Evolutionary conservation across 345 rosid genomes (phyloP).

Genomic region (Carallia pectinifolia): DNA sequence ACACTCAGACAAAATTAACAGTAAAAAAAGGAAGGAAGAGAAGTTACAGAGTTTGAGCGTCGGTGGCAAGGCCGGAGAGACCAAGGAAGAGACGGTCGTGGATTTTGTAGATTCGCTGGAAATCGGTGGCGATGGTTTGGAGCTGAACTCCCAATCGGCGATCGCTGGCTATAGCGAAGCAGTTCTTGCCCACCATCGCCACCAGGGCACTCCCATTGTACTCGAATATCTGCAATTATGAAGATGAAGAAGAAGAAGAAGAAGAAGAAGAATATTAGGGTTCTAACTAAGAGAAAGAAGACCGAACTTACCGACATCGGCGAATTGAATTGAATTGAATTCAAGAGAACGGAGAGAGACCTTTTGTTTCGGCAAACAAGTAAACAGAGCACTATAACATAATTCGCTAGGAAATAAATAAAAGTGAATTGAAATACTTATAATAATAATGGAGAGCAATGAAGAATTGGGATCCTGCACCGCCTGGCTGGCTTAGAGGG

Average conservation of each 20-base stretch:
- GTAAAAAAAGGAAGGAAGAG: not conserved
- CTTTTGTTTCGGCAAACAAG: too few species aligned
- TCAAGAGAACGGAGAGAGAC: not conserved
- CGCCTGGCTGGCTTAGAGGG: too few species aligned
- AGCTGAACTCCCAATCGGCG: slow-evolving; percentile 92
- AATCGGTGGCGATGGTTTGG: slow-evolving; percentile 94
- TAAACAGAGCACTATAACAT: too few species aligned
- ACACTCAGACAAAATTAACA: not conserved
- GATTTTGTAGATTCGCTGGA: slow-evolving; percentile 74
- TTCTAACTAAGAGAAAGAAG: not conserved
- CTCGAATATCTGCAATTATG: slow-evolving; percentile 71
- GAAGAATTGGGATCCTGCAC: too few species aligned
- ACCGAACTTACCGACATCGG: slow-evolving; percentile 57
- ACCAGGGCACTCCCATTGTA: slow-evolving; percentile 98
- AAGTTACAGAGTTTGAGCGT: slow-evolving; percentile 79
- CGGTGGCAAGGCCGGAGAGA: slow-evolving; percentile 93
- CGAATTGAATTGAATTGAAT: not conserved
- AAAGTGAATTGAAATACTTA: too few species aligned
- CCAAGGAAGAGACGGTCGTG: slow-evolving; percentile 87
- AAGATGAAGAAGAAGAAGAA: not conserved
- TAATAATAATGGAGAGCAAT: too few species aligned
- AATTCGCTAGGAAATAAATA: too few species aligned
- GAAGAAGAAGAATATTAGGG: not conserved
- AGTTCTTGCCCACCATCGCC: slow-evolving; percentile 99
- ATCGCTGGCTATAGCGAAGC: slow-evolving; percentile 97